Base-by-base conservation (phyloP, 2,329 filamentous ascomycete species). In the Pleochaeta shiraiana region DNA sequence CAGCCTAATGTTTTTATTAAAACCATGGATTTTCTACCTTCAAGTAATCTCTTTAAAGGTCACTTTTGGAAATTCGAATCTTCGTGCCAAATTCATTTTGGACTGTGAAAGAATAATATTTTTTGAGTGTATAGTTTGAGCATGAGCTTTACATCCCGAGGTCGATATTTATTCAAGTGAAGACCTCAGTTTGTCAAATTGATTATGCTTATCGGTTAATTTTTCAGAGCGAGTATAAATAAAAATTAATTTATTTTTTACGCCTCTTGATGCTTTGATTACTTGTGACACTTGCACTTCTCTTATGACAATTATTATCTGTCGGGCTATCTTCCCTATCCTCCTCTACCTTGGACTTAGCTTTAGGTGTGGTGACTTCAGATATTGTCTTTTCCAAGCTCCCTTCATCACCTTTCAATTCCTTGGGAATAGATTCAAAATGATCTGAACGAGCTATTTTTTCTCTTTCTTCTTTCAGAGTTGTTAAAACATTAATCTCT, bases 241-340 rank as follows among this genome's bases (percentile, higher is more conserved):
- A n/a, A 26, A 50, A 24, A 3, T 6, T 21, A n/a, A 31, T 59
- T 33, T 70, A 75, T 65, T 77, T 78, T 69, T 75, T 77, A 70
- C 78, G 77, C 64, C 77, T 74, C 71, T 80, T 81, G 7, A 72
- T 71, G 72, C 86, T 90, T 5, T 76, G 76, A 19, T 79, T 77
- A 73, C 88, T 92, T 64, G 95, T 73, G 34, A 90, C 88, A 73
- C 89, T 95, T 0, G 88, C 88, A 72, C 89, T 93, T 66, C 90
- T 81, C 77, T 95, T 95, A 68, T 87, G 85, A 65, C 75, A 19
- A 59, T 11, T 31, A 7, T 24, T 19, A 21, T 4, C 12, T 21
- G 21, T 50, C n/a, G 11, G n/a, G 16, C 12, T 31, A 14, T 33
- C 28, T 21, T 59, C 26, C 21, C 33, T 33, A 19, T 59, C 53